phyloP scores from a whole-genome alignment of 352 stramenopile species.

The Globisporangium takayamanum region DNA sequence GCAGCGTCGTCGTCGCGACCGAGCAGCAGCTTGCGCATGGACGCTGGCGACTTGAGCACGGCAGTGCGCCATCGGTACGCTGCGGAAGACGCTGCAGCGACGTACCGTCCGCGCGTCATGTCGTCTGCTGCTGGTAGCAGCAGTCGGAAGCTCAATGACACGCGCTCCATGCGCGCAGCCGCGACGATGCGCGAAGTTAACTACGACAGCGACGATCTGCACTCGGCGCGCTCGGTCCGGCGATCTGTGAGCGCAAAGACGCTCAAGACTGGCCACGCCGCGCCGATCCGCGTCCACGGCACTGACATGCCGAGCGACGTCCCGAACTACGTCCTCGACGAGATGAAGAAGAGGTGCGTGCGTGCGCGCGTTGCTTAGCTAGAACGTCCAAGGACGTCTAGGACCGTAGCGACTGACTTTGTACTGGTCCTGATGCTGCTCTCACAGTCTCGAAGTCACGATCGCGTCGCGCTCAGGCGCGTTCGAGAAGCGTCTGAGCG shows the following conservation, averaged over 20 bases:
- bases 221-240: constrained; percentile 1
- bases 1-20: not conserved
- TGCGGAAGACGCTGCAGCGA: constrained; percentile 2
- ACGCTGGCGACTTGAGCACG: constrained; percentile 3
- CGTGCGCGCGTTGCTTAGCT: too few species aligned
- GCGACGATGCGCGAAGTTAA: constrained; percentile 6
- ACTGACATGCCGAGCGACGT: constrained; percentile 39
- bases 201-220: constrained; percentile 9
- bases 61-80: constrained; percentile 11
- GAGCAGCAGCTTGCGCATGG: constrained; percentile 3
- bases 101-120: constrained; percentile 10
- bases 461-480: constrained; percentile 42
- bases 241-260: constrained; percentile 7
- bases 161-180: not conserved
- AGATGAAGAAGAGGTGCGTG: constrained; percentile 41
- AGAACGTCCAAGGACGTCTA: too few species aligned
- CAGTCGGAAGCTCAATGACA: constrained; percentile 1
- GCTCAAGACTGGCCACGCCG: constrained; percentile 3
- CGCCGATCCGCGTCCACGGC: constrained; percentile 35
- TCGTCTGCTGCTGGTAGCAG: constrained; percentile 3
- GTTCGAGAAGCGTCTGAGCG: constrained; percentile 61
- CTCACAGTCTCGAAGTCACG: constrained; percentile 44
- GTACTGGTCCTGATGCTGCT: not conserved
- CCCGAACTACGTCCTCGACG: constrained; percentile 41
- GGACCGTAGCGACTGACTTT: not conserved